A percentile compares a stretch with the other conserved stretches of the same genome.
Evolutionary conservation across 2,329 filamentous ascomycete species (phyloP).

Genomic region (Pseudofabraea citricarpa): DNA sequence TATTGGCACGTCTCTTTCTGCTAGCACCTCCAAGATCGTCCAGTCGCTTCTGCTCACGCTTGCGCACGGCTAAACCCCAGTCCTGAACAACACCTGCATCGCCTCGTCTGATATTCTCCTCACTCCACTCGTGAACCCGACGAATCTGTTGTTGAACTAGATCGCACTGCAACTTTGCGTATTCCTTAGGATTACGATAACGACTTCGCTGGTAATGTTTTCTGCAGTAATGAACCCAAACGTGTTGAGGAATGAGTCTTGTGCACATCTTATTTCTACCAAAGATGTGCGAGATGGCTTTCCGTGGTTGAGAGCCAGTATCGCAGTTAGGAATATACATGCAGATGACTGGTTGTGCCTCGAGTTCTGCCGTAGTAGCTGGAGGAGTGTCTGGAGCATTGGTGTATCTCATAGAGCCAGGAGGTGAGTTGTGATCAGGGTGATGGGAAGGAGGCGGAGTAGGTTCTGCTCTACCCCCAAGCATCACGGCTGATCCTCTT

Average conservation of each 20-base stretch:
- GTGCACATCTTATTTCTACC: constrained; percentile 79
- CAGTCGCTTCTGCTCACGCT: constrained; percentile 58
- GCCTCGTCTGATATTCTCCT: constrained; percentile 36
- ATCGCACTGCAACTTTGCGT: constrained; percentile 58
- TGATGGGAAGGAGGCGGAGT: constrained; percentile 24
- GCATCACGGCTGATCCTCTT: constrained; percentile 5
- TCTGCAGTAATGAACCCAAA: constrained; percentile 75
- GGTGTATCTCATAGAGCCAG: constrained; percentile 6
- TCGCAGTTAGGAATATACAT: constrained; percentile 54
- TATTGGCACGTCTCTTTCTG: constrained; percentile 20
- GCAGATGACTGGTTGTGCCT: constrained; percentile 31
- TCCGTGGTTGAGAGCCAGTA: constrained; percentile 59
- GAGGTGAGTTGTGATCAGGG: constrained; percentile 18
- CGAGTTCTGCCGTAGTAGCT: constrained; percentile 8
- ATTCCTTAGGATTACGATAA: constrained; percentile 60
- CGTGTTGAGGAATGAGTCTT: constrained; percentile 58
- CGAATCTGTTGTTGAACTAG: constrained; percentile 59
- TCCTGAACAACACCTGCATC: constrained; percentile 42
- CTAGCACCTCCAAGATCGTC: constrained; percentile 30
- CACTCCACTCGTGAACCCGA: constrained; percentile 59
- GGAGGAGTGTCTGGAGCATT: constrained; percentile 19
- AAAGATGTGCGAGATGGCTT: constrained; percentile 77
- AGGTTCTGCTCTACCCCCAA: constrained; percentile 16
- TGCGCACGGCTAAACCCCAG: constrained; percentile 60
- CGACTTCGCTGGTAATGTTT: constrained; percentile 77